Conservation (phyloP, 306 rosid genomes). For the Cucurbita pepo region DNA sequence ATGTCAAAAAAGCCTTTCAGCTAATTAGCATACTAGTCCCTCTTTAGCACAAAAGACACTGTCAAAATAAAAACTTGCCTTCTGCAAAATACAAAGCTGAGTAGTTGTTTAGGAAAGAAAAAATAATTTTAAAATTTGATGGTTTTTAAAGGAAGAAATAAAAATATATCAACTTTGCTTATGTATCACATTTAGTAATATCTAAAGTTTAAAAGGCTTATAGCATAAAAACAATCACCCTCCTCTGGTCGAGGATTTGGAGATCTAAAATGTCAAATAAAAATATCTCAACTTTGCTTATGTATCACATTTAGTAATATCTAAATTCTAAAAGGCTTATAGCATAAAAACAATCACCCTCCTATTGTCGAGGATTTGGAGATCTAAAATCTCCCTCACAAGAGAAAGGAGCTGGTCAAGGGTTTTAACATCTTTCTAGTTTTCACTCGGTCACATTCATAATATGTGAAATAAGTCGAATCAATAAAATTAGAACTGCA, state of each 20-base stretch:
- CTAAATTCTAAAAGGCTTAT: background rate
- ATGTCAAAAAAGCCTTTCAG: background rate
- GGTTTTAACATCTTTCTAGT: background rate
- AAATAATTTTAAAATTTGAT: background rate
- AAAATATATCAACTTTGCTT: background rate
- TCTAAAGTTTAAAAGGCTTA: background rate
- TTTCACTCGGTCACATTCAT: background rate
- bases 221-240: background rate
- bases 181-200: background rate
- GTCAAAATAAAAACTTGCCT: background rate
- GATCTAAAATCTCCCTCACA: background rate
- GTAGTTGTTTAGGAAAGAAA: background rate
- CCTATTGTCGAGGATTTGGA: background rate
- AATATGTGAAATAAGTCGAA: background rate
- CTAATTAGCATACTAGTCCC: background rate
- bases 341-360: background rate
- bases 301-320: background rate
- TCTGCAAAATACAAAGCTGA: background rate
- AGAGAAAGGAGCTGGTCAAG: background rate
- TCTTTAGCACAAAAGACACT: background rate
- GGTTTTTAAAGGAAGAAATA: background rate
- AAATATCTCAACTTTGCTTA: background rate
- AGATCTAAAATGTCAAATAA: background rate
- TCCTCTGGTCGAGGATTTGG: background rate
- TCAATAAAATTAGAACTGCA: background rate